Conservation (phyloP, 2,329 filamentous ascomycete genomes). For the Macrophomina pseudophaseolina region DNA sequence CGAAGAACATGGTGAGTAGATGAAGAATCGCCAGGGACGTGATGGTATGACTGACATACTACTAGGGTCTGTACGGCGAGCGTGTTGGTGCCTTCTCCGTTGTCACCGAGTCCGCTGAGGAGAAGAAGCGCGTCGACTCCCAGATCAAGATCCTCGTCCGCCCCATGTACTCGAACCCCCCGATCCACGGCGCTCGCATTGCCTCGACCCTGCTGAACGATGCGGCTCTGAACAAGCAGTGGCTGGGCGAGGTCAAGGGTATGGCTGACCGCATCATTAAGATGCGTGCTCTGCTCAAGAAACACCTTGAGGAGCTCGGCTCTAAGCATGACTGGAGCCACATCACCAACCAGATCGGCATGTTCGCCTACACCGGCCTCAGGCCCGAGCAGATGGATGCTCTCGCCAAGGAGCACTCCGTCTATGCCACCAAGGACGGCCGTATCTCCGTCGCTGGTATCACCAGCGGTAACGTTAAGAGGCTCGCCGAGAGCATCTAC, state of each 20-base stretch:
- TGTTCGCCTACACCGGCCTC: slow-evolving; percentile 98
- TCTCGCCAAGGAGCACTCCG: slow-evolving; percentile 92
- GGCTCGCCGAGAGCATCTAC: slow-evolving; percentile 82
- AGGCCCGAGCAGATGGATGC: slow-evolving; percentile 88
- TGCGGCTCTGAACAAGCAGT: slow-evolving; percentile 83
- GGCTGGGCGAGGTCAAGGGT: slow-evolving; percentile 94
- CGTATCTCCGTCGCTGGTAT: slow-evolving; percentile 87
- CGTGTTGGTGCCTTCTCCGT: slow-evolving; percentile 97
- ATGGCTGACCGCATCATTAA: slow-evolving; percentile 99
- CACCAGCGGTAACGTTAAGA: slow-evolving; percentile 77
- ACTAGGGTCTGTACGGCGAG: slow-evolving; percentile 92
- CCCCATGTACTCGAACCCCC: slow-evolving; percentile 97
- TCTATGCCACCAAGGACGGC: slow-evolving; percentile 94
- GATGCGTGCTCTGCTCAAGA: slow-evolving; percentile 93
- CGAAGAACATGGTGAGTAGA: slow-evolving; percentile 90
- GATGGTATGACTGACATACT: slow-evolving; percentile 28
- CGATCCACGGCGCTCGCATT: slow-evolving; percentile 93
- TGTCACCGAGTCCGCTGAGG: slow-evolving; percentile 80
- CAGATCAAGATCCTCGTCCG: slow-evolving; percentile 98
- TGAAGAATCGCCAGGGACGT: too few relatives aligned
- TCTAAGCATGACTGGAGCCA: slow-evolving; percentile 98
- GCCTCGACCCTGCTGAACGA: slow-evolving; percentile 91
- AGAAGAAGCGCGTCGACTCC: slow-evolving; percentile 95
- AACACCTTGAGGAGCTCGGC: slow-evolving; percentile 92
- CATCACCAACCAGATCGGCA: slow-evolving; percentile 95